A percentile compares a stretch with the other conserved stretches of the same genome.
Evolutionary conservation across 1,284 basidiomycete genomes (phyloP).

Genomic region (Fomes fomentarius): DNA sequence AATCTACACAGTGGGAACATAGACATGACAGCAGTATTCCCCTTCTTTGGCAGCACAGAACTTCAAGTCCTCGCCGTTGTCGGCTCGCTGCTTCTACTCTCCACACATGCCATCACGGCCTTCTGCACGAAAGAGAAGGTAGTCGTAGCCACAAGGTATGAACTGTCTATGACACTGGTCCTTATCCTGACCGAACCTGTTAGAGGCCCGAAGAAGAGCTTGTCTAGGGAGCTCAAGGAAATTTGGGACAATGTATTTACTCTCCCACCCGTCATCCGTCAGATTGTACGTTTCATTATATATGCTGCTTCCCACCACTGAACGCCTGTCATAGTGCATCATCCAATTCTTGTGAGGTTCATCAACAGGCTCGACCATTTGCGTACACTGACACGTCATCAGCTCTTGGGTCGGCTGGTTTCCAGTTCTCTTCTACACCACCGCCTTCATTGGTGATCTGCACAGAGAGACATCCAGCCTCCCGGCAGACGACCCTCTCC

Average conservation of each 20-base stretch:
- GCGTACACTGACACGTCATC: conserved; percentile 12
- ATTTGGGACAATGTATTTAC: conserved; percentile 72
- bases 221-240: conserved; percentile 56
- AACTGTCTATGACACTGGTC: not conserved
- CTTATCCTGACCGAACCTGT: not conserved
- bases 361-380: conserved; percentile 4
- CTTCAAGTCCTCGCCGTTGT: conserved; percentile 75
- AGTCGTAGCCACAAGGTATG: conserved; percentile 54
- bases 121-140: conserved; percentile 79
- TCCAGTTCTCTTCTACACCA: conserved; percentile 87
- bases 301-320: conserved; percentile 3
- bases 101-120: conserved; percentile 61
- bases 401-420: conserved; percentile 89
- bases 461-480: conserved; percentile 57
- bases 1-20: conserved; percentile 63
- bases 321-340: conserved; percentile 51
- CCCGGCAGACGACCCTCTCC: conserved; percentile 36
- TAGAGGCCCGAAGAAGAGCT: conserved; percentile 43
- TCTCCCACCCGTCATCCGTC: conserved; percentile 76
- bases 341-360: conserved; percentile 86
- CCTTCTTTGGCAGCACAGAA: conserved; percentile 78
- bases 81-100: conserved; percentile 55
- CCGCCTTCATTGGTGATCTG: conserved; percentile 86
- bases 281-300: conserved; percentile 64
- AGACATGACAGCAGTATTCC: conserved; percentile 65